Base-by-base conservation (phyloP, 495 filamentous ascomycete genomes). In the Podospora didyma region DNA sequence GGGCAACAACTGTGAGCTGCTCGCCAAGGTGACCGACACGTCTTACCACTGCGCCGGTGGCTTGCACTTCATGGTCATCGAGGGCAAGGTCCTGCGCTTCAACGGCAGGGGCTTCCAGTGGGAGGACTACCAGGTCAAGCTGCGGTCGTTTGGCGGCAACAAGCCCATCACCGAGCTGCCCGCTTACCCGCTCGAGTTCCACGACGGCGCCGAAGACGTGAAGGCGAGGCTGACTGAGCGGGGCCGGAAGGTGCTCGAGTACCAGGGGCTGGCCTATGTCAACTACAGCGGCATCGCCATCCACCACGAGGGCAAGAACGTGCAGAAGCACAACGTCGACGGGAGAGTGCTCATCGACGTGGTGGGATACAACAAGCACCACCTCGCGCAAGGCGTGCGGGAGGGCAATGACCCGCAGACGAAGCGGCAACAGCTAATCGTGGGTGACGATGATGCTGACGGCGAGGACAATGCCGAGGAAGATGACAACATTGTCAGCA, bases 281-380 rank as follows among this genome's bases (percentile, higher is more conserved):
- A 58, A 62, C 45, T 74, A 69, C 49, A 54, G 23, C 21, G 71
- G 69, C 37, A 61, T 74, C 45, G 66, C 59, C n/a, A 51, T 67
- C 28, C 26, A 66, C 48, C 24, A 24, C 1, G 58, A 49, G 2
- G 61, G 28, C 16, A 61, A 58, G 34, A 42, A 37, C 4, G 2
- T 50, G 2, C 35, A 54, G 50, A 67, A 58, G 17, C 60, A 69
- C 35, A 69, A 73, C 42, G 69, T 74, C 7, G 60, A 65, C 5
- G 63, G 73, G 12, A 54, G 73, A 10, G 63, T 74, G 24, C 59
- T 75, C 9, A 59, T 74, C 34, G 73, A 75, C 53, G 63, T 66
- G n/a, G 51, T 67, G 22, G 71, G 71, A 7, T 75, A 69, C 54
- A 63, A 69, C 42, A 71, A 70, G 57, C 64, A 72, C 47, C 62